Evolutionary conservation across 306 rosid genomes (phyloP).

Genomic region (Acacia acuminata): DNA sequence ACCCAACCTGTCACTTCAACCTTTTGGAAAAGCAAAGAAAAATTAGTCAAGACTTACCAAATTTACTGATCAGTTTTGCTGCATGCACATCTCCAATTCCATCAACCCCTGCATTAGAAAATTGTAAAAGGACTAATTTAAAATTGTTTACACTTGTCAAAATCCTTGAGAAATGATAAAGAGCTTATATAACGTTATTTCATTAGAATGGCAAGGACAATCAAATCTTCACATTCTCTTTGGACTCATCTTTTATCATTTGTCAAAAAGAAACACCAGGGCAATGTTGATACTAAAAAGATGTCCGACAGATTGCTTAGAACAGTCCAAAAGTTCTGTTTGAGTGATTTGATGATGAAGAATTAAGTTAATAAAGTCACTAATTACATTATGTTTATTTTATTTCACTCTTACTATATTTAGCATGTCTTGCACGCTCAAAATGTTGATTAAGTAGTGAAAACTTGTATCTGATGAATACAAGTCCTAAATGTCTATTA

Average conservation of each 20-base stretch:
- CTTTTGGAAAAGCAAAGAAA: constrained; percentile 13
- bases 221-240: neutral
- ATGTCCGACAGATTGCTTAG: neutral
- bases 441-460: neutral
- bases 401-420: neutral
- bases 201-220: constrained; percentile 6
- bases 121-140: constrained; percentile 22
- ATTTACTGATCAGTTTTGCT: constrained; percentile 72
- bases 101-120: constrained; percentile 70
- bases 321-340: neutral
- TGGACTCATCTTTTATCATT: neutral
- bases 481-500: neutral
- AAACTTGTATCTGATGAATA: neutral
- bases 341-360: constrained; percentile 5
- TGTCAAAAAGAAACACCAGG: neutral
- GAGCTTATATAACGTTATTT: constrained; percentile 23
- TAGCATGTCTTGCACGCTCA: constrained; percentile 7
- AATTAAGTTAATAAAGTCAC: constrained; percentile 4
- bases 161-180: constrained; percentile 14
- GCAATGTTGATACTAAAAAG: neutral
- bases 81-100: constrained; percentile 94
- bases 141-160: neutral
- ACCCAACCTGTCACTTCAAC: neutral
- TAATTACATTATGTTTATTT: neutral
- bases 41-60: constrained; percentile 54